These are phyloP conservation scores for Hyaloperonospora arabidopsidis DNA, from an alignment of 352 stramenopile genomes.

Conservation along the genomic window DNA sequence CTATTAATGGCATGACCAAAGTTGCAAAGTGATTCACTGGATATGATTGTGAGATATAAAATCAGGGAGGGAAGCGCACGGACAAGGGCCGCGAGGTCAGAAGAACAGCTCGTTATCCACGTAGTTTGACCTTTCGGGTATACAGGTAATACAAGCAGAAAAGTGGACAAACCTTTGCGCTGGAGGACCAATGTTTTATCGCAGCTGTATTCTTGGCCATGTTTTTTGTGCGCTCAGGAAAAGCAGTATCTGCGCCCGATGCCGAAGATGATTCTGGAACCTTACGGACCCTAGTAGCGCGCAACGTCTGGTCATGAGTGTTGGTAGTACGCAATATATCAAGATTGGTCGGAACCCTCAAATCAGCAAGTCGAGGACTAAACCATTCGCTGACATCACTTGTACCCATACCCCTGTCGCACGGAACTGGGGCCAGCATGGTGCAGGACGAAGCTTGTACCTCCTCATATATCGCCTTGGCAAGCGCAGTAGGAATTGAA, in stretches of 20 bases:
- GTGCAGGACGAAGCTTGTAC: not conserved
- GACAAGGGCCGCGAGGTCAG: no score
- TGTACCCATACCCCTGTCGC: no score
- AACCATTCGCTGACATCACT: not conserved
- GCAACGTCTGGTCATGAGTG: no score
- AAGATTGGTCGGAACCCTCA: not conserved
- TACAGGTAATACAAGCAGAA: not conserved
- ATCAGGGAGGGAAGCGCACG: no score
- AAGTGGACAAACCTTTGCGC: not conserved
- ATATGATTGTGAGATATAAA: no score
- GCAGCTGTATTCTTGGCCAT: no score
- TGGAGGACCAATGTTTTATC: not conserved
- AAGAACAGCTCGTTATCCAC: no score
- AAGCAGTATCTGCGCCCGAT: not conserved
- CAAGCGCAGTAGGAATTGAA: not conserved
- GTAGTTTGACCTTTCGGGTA: no score
- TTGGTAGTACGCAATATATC: no score
- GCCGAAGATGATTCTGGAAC: not conserved
- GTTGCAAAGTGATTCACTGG: not conserved
- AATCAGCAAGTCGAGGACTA: no score
- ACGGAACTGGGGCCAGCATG: not conserved
- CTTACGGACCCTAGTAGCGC: not conserved
- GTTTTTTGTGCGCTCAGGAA: no score
- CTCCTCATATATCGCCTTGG: not conserved
- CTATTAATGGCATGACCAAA: not conserved